Percentiles rank a stretch among this genome's conserved stretches.
Conservation (phyloP, 495 filamentous ascomycete genomes). For the Podospora bellae-mahoneyi region DNA sequence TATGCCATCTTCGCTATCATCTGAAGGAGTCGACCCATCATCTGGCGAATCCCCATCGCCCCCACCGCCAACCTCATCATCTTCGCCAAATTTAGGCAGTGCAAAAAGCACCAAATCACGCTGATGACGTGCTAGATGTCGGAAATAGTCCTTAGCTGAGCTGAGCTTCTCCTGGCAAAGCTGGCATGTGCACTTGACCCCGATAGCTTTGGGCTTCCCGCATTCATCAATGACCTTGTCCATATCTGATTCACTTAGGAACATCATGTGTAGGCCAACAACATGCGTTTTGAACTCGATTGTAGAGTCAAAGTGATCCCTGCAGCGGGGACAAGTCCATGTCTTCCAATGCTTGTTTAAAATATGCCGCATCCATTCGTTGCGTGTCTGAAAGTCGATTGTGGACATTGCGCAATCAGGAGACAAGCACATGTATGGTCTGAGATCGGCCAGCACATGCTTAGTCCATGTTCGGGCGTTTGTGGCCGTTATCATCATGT, state of each 20-base stretch:
- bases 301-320: background rate
- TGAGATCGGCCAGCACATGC: background rate
- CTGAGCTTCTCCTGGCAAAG: background rate
- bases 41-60: no score
- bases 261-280: background rate
- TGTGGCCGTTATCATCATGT: slow-evolving; percentile 4
- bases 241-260: background rate
- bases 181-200: background rate
- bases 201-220: background rate
- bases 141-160: background rate
- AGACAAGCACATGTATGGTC: slow-evolving; percentile 1
- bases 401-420: background rate
- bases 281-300: background rate
- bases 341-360: background rate
- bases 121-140: background rate
- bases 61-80: background rate
- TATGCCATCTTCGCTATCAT: no score
- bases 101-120: background rate
- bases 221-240: background rate
- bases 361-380: background rate
- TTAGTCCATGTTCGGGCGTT: background rate
- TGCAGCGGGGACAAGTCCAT: background rate
- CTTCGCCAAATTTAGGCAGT: background rate
- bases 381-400: background rate
- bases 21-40: no score